These are phyloP conservation scores for Carex sylvatica DNA, from an alignment of 202 grass and related monocot genomes.

Conservation along the genomic window DNA sequence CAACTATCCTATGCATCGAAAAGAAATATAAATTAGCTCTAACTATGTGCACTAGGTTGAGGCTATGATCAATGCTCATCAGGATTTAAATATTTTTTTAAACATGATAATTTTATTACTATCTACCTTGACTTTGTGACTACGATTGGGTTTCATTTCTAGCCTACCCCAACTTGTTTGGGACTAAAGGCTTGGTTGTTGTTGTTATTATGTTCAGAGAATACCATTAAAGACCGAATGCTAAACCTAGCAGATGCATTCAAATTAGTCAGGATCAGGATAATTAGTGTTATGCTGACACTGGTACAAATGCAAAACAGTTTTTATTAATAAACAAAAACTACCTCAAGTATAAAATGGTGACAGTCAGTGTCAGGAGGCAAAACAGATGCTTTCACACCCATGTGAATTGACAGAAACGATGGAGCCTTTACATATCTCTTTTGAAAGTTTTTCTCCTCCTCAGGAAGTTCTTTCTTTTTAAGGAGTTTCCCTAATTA, in stretches of 20 bases:
- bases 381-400: conserved; percentile 78
- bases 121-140: too few species aligned
- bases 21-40: conserved; percentile 16
- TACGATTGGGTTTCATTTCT: too few species aligned
- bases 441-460: conserved; percentile 89
- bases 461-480: conserved; percentile 71
- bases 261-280: neutral
- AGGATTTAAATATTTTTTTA: neutral
- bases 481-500: conserved; percentile 77
- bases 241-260: conserved; percentile 5
- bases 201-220: neutral
- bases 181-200: too few species aligned
- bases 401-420: conserved; percentile 94
- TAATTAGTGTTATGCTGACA: neutral
- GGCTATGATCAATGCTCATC: neutral
- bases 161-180: too few species aligned
- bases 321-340: conserved; percentile 23
- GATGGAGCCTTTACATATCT: conserved; percentile 86
- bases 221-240: neutral
- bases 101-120: neutral
- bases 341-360: conserved; percentile 92
- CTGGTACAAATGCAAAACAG: neutral
- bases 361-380: conserved; percentile 85
- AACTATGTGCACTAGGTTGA: neutral
- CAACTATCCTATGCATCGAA: conserved; percentile 63